Percentiles rank a stretch among this genome's conserved stretches.
Conservation (phyloP, 1,284 basidiomycete species). For the Tremellales sp. region DNA sequence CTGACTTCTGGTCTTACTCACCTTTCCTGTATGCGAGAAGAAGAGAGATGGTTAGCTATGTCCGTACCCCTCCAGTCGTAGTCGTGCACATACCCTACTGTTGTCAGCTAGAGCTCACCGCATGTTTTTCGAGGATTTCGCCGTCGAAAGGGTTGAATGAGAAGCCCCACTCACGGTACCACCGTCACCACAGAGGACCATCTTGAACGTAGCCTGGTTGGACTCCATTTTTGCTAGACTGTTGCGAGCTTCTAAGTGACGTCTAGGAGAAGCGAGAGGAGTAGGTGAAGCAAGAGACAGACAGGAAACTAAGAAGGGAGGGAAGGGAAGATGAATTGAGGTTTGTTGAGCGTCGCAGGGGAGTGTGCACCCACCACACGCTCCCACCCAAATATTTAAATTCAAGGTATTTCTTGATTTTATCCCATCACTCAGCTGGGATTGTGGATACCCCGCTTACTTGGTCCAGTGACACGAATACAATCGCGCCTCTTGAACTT, state of each 20-base stretch:
- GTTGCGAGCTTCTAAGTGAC: too few relatives aligned
- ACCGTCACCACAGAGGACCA: conserved; percentile 93
- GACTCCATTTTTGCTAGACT: conserved; percentile 30
- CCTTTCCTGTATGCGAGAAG: conserved; percentile 38
- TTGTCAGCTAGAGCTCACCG: background rate
- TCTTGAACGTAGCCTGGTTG: conserved; percentile 92
- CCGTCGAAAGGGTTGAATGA: background rate
- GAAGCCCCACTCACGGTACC: conserved; percentile 81
- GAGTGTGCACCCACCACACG: too few relatives aligned
- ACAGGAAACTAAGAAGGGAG: background rate
- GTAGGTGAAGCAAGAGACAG: background rate
- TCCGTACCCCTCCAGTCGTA: background rate
- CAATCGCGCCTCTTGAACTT: too few relatives aligned
- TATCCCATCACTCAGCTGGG: too few relatives aligned
- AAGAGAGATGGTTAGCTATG: background rate
- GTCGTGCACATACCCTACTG: conserved; percentile 1
- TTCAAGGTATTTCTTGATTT: background rate
- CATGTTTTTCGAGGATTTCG: background rate
- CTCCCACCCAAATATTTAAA: background rate
- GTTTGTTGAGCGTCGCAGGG: too few relatives aligned
- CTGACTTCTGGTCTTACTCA: conserved; percentile 24
- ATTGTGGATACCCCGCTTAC: background rate
- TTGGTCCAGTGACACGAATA: too few relatives aligned
- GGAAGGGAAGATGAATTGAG: background rate
- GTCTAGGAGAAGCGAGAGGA: background rate